phyloP scores from a whole-genome alignment of 2,329 filamentous ascomycete species.

The Colletotrichum filicis region DNA sequence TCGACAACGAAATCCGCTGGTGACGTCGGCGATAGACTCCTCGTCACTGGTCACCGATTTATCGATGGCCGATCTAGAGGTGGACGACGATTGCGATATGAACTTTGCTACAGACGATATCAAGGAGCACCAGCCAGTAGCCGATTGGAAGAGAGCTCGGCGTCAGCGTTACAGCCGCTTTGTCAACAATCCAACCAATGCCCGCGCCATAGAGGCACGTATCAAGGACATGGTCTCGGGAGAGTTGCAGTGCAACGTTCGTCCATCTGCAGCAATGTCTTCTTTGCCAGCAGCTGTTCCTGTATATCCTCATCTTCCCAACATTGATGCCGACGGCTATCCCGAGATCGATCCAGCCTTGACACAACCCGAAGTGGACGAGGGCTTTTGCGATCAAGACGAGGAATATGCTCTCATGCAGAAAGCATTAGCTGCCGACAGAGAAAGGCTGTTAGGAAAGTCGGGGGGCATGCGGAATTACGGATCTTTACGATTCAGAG shows the following conservation, averaged over 20 bases:
- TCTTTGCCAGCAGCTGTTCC: neutral
- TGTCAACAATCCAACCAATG: slow-evolving; percentile 26
- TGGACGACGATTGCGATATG: slow-evolving; percentile 29
- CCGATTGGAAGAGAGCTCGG: slow-evolving; percentile 29
- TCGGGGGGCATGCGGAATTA: neutral
- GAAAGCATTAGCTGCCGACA: neutral
- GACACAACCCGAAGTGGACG: slow-evolving; percentile 18
- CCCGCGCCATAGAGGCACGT: slow-evolving; percentile 21
- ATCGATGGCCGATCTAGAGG: slow-evolving; percentile 20
- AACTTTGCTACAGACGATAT: slow-evolving; percentile 9
- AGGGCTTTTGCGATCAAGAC: slow-evolving; percentile 28
- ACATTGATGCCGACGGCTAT: slow-evolving; percentile 12
- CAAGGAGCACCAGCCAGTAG: slow-evolving; percentile 19
- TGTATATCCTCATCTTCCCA: neutral
- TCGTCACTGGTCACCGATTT: slow-evolving; percentile 6
- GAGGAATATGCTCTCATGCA: slow-evolving; percentile 5
- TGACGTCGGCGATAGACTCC: neutral
- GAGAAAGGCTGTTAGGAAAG: neutral
- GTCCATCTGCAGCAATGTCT: neutral
- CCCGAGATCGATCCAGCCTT: neutral
- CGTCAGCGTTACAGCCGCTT: slow-evolving; percentile 28
- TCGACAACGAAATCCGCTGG: neutral
- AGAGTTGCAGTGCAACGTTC: slow-evolving; percentile 18
- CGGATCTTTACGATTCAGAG: slow-evolving; percentile 25
- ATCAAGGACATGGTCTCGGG: slow-evolving; percentile 22